phyloP scores from a whole-genome alignment of 2,329 filamentous ascomycete species.

The Xylariales sp. region DNA sequence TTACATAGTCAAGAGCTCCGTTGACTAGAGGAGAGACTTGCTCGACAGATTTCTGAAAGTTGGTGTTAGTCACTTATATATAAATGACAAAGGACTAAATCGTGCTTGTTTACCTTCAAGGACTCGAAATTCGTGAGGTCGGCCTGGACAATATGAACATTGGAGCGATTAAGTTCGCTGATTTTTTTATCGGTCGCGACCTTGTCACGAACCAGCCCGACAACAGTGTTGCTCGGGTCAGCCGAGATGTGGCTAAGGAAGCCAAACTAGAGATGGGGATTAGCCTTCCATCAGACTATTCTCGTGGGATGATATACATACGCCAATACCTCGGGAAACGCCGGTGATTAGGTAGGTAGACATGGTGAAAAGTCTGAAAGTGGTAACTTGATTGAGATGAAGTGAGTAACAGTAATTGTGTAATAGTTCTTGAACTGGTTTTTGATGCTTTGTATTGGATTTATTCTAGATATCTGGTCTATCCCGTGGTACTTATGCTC shows the following conservation, averaged over 20 bases:
- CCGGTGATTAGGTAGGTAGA: constrained; percentile 14
- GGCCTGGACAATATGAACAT: constrained; percentile 41
- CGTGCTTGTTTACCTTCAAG: constrained; percentile 32
- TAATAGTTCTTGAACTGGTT: too few species aligned
- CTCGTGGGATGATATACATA: constrained; percentile 8
- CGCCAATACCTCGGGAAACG: constrained; percentile 15
- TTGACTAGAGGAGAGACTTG: constrained; percentile 25
- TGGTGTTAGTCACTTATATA: not conserved
- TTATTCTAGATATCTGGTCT: too few species aligned
- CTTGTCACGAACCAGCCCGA: constrained; percentile 45
- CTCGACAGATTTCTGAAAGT: constrained; percentile 17
- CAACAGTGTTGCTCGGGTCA: constrained; percentile 35
- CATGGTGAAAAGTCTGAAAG: constrained; percentile 10
- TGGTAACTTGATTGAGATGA: too few species aligned
- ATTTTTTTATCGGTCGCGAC: constrained; percentile 37
- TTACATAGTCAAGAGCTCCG: constrained; percentile 44
- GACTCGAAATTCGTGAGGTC: constrained; percentile 35
- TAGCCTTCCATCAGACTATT: not conserved
- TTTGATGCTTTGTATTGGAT: too few species aligned
- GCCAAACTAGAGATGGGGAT: constrained; percentile 35
- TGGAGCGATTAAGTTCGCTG: constrained; percentile 30
- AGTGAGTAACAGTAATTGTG: too few species aligned
- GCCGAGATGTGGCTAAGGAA: constrained; percentile 40
- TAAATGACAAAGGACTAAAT: too few species aligned
- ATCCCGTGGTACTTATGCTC: too few species aligned